These are phyloP conservation scores for Epichloe hybrida DNA, from an alignment of 2,329 filamentous ascomycete species.

Conservation along the genomic window DNA sequence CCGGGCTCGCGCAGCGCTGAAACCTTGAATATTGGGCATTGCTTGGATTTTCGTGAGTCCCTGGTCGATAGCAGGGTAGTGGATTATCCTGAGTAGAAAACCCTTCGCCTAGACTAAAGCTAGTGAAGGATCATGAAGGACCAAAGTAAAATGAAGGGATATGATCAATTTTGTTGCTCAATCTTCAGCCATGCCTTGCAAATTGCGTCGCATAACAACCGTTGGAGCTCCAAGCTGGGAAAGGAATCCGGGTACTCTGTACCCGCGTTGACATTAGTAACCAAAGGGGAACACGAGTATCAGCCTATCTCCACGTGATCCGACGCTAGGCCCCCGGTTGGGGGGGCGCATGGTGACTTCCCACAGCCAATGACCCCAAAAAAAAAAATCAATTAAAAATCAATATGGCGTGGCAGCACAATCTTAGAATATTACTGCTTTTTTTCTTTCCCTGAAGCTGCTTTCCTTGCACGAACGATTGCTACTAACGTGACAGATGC, in stretches of 20 bases:
- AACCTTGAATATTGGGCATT: conserved; percentile 20
- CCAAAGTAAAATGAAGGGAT: background rate
- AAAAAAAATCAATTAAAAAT: too few species aligned
- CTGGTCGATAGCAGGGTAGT: background rate
- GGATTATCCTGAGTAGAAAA: background rate
- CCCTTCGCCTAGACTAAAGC: background rate
- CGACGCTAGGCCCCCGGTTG: background rate
- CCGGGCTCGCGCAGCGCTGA: conserved; percentile 65
- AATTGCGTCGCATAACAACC: background rate
- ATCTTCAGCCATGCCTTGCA: background rate
- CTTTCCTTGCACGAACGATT: too few species aligned
- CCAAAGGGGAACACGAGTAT: background rate
- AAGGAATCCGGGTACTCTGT: background rate
- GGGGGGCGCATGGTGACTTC: background rate
- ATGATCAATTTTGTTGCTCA: background rate
- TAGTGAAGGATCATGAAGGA: too few species aligned
- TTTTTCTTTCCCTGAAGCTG: too few species aligned
- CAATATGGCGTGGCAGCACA: too few species aligned
- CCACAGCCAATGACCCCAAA: too few species aligned
- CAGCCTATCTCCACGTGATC: background rate
- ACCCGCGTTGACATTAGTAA: background rate
- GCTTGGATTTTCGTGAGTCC: background rate
- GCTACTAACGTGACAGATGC: too few species aligned
- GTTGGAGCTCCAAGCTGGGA: background rate
- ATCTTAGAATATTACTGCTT: too few species aligned